Evolutionary conservation across 2,329 filamentous ascomycete species (phyloP).

Genomic region (Colletotrichum cereale): DNA sequence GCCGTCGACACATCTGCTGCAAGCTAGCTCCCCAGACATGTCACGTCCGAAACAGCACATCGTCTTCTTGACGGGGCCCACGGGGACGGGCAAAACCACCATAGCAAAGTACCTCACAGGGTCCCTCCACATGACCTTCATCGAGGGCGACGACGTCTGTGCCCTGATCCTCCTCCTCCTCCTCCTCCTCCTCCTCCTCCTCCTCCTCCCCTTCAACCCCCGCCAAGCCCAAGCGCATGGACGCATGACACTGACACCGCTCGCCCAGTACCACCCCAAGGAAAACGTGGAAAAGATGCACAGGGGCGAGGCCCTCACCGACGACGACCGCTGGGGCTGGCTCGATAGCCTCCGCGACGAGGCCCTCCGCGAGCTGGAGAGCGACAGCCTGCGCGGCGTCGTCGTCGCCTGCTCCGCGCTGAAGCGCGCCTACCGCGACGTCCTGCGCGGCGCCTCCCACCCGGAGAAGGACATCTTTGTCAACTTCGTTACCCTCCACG

Average conservation of each 20-base stretch:
- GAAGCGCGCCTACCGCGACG: conserved; percentile 81
- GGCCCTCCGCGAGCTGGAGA: conserved; percentile 53
- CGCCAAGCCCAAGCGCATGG: conserved; percentile 20
- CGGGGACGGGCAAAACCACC: conserved; percentile 73
- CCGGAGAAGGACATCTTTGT: conserved; percentile 67
- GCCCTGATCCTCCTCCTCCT: not conserved
- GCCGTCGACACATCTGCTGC: not conserved
- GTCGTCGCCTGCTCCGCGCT: conserved; percentile 85
- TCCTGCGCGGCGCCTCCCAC: conserved; percentile 70
- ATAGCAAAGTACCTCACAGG: conserved; percentile 65
- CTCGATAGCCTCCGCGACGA: conserved; percentile 70
- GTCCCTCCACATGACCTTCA: conserved; percentile 63
- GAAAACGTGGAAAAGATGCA: conserved; percentile 81
- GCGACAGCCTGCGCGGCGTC: conserved; percentile 65
- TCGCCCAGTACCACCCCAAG: conserved; percentile 66
- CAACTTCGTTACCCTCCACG: conserved; percentile 80
- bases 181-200: not conserved
- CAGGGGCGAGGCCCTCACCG: conserved; percentile 75
- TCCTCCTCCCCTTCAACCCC: not conserved
- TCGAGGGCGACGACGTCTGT: conserved; percentile 73
- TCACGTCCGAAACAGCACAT: conserved; percentile 57
- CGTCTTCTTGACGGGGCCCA: conserved; percentile 72
- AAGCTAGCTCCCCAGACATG: conserved; percentile 5
- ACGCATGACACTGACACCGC: conserved; percentile 3
- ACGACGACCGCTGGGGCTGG: conserved; percentile 85